Conservation (phyloP, 805 yeast species). For the Tetrapisispora taiwanensis region DNA sequence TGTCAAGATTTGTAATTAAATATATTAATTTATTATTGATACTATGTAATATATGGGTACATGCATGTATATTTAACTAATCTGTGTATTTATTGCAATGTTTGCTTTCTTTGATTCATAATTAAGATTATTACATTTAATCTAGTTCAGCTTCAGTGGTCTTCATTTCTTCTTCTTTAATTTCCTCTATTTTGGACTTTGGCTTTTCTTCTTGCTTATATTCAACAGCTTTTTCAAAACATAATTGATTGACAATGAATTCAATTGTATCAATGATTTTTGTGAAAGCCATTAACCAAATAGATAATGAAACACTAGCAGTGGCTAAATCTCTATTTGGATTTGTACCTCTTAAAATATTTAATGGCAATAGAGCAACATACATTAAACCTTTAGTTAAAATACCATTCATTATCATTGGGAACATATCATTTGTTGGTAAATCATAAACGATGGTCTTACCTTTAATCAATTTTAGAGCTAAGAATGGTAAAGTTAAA, state of each 20-base stretch:
- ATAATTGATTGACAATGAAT: conserved; percentile 17
- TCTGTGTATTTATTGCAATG: background rate
- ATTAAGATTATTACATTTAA: too few species aligned
- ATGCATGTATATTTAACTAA: too few species aligned
- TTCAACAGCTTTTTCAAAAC: conserved; percentile 4
- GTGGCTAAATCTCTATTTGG: background rate
- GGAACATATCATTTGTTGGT: conserved; percentile 23
- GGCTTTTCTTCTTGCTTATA: conserved; percentile 5
- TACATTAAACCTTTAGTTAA: conserved; percentile 28
- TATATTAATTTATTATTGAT: too few species aligned
- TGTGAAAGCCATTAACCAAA: conserved; percentile 29
- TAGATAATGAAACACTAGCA: conserved; percentile 27
- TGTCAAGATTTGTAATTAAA: too few species aligned
- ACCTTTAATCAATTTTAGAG: conserved; percentile 26
- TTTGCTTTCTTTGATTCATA: too few species aligned
- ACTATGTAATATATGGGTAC: too few species aligned
- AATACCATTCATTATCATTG: conserved; percentile 22
- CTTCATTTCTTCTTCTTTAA: background rate
- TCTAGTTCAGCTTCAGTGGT: conserved; percentile 5
- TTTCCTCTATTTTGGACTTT: background rate
- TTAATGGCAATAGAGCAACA: conserved; percentile 20
- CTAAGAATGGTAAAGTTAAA: conserved; percentile 26
- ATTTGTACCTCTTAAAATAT: conserved; percentile 7
- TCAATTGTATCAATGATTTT: conserved; percentile 22
- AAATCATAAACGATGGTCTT: conserved; percentile 23